Conservation (phyloP, 73 alveolate genomes). For the Paramecium octaurelia region DNA sequence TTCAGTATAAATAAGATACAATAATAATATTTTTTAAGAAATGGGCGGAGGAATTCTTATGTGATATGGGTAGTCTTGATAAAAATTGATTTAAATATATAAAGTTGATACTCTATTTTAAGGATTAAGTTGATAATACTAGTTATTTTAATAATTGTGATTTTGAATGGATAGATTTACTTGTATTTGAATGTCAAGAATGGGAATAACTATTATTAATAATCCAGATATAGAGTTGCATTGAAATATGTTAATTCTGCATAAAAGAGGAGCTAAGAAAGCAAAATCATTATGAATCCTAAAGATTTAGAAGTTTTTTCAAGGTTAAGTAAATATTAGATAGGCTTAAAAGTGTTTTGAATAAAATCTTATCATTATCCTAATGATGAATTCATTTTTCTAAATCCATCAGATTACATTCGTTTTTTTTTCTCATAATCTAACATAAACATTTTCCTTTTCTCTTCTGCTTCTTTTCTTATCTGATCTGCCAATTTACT, state of each 20-base stretch:
- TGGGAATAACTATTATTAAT: not conserved
- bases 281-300: not conserved
- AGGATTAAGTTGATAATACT: slow-evolving; percentile 62
- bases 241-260: not conserved
- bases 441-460: not conserved
- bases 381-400: not conserved
- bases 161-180: not conserved
- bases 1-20: too few relatives aligned
- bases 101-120: too few relatives aligned
- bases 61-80: too few relatives aligned
- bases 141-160: slow-evolving; percentile 64
- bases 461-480: slow-evolving; percentile 31
- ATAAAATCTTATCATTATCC: not conserved
- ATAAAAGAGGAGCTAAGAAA: not conserved
- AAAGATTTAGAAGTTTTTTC: not conserved
- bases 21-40: too few relatives aligned
- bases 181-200: not conserved
- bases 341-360: not conserved
- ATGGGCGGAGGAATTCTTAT: too few relatives aligned
- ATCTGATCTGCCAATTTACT: not conserved
- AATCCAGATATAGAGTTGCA: not conserved
- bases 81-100: too few relatives aligned
- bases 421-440: not conserved
- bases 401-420: not conserved
- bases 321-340: not conserved